These are phyloP conservation scores for Cytospora mali DNA, from an alignment of 2,329 filamentous ascomycete species.

Conservation along the genomic window DNA sequence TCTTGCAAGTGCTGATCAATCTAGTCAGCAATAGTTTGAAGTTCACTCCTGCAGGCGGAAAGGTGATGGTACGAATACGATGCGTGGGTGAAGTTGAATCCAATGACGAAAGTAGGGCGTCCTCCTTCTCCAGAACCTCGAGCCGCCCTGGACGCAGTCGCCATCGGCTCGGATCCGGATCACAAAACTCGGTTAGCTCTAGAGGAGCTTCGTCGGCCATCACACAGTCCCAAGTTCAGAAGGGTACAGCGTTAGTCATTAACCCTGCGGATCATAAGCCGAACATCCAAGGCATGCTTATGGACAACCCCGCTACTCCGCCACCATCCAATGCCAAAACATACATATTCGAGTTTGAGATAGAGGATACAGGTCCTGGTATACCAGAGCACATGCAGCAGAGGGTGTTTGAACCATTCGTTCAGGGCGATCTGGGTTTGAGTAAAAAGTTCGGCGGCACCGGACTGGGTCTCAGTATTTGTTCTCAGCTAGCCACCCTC, in stretches of 20 bases:
- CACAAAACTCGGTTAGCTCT: conserved; percentile 54
- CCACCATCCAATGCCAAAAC: conserved; percentile 64
- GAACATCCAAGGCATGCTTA: conserved; percentile 48
- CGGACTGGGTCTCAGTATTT: conserved; percentile 85
- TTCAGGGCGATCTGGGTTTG: conserved; percentile 86
- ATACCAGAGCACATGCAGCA: conserved; percentile 78
- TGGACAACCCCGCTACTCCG: conserved; percentile 61
- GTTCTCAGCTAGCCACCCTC: conserved; percentile 78
- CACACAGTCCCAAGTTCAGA: conserved; percentile 38
- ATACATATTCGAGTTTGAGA: conserved; percentile 84
- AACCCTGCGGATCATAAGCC: conserved; percentile 63
- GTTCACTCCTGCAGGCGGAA: conserved; percentile 79
- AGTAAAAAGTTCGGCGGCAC: conserved; percentile 92
- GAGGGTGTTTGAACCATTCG: conserved; percentile 90
- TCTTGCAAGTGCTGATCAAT: conserved; percentile 92
- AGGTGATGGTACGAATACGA: conserved; percentile 74
- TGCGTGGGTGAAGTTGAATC: conserved; percentile 65
- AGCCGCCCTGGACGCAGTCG: conserved; percentile 46
- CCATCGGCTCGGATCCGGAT: conserved; percentile 51
- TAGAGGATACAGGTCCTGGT: conserved; percentile 84
- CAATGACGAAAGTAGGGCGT: conserved; percentile 51
- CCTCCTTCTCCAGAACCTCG: conserved; percentile 55
- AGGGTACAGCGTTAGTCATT: conserved; percentile 60
- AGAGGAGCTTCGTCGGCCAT: conserved; percentile 38
- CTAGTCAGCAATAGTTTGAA: conserved; percentile 90